Conservation (phyloP, 2,329 filamentous ascomycete genomes). For the Penicillium fuscoglaucum region DNA sequence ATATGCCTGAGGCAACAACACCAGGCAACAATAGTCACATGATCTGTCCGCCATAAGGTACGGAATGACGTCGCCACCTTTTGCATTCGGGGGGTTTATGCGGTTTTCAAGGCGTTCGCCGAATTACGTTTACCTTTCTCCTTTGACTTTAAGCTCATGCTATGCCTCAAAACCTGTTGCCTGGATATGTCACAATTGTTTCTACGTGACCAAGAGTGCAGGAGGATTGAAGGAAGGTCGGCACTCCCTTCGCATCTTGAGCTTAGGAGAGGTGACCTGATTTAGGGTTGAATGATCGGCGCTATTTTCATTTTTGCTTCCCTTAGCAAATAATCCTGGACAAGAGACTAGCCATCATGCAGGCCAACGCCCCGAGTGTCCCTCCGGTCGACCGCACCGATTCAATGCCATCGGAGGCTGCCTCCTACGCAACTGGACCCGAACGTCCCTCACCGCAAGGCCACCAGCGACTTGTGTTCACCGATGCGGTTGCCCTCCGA, state of each 20-base stretch:
- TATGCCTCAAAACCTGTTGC: constrained; percentile 12
- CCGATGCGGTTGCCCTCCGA: constrained; percentile 65
- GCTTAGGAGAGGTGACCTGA: constrained; percentile 19
- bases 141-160: constrained; percentile 1
- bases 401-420: constrained; percentile 15
- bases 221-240: constrained; percentile 31
- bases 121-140: not conserved
- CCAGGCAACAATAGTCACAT: not conserved
- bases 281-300: constrained; percentile 13
- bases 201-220: constrained; percentile 23
- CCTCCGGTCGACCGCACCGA: constrained; percentile 30
- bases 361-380: constrained; percentile 24
- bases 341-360: constrained; percentile 19
- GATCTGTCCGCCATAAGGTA: constrained; percentile 14
- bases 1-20: constrained; percentile 1
- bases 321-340: not conserved
- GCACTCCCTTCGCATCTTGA: constrained; percentile 24
- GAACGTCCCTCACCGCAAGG: constrained; percentile 28
- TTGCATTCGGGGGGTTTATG: constrained; percentile 9
- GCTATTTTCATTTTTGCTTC: not conserved
- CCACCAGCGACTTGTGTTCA: constrained; percentile 62
- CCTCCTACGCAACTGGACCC: constrained; percentile 18
- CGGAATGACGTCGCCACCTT: constrained; percentile 26
- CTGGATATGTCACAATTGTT: constrained; percentile 32
- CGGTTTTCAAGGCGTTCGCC: not conserved